Conservation (phyloP, 139 green algal genomes). For the Chlamydomonas asymmetrica region DNA sequence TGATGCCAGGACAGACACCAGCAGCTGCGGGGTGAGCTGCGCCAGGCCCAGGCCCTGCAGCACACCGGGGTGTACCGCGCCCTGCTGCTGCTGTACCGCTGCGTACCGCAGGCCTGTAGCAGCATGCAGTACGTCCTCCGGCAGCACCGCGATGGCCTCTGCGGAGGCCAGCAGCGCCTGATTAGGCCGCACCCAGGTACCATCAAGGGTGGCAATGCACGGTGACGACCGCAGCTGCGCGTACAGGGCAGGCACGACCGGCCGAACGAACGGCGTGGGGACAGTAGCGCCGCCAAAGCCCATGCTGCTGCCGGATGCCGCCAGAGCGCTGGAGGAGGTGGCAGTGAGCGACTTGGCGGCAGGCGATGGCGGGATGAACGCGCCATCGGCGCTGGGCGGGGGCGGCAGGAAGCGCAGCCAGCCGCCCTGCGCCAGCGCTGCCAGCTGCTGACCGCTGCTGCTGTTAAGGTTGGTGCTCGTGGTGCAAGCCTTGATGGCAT, state of each 20-base stretch:
- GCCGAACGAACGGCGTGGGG: constrained; percentile 13
- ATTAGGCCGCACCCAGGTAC: no score
- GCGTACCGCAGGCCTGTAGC: constrained; percentile 11
- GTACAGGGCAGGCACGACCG: constrained; percentile 1
- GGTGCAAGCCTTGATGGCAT: no score
- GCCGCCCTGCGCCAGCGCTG: not conserved
- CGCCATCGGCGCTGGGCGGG: no score
- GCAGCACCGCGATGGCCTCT: constrained; percentile 20
- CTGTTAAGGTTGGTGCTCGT: no score
- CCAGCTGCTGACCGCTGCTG: not conserved
- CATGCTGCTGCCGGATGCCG: no score
- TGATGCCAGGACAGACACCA: constrained; percentile 7
- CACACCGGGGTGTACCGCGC: no score
- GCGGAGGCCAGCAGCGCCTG: no score
- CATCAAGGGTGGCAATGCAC: no score
- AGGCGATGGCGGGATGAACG: no score
- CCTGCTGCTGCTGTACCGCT: no score
- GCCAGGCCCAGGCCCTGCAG: constrained; percentile 6
- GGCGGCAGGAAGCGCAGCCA: constrained; percentile 26
- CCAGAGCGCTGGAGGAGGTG: no score
- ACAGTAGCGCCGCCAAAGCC: not conserved
- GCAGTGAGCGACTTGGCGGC: no score
- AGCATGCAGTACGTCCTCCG: not conserved
- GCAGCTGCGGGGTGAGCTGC: not conserved
- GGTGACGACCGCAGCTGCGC: constrained; percentile 11